Base-by-base conservation (phyloP, 805 yeast species). In the Yarrowia bubula region DNA sequence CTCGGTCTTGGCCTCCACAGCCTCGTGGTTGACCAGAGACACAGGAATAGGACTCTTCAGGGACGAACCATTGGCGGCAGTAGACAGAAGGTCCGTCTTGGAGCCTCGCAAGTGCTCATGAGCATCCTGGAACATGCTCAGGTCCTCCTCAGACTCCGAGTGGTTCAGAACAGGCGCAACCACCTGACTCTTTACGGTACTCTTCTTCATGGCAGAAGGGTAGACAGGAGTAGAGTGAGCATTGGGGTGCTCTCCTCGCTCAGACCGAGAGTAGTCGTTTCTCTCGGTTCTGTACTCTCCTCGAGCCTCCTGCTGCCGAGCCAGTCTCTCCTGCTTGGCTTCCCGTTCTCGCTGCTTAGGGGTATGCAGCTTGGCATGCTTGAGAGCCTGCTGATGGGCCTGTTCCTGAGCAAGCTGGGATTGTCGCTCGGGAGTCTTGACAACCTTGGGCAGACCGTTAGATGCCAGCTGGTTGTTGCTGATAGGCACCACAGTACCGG, bases 71-170 rank as follows among this genome's bases (percentile, higher is more conserved):
- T 22, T 22, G 28, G 28, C 28, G 28, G 28, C 28, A 22, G 28
- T 22, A 22, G 28, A 22, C 28, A 22, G 28, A 5, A 50, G 42
- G 13, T 50, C 57, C 22, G 57, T 33, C 35, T 50, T 50, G 42
- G 57, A 50, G 31, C 42, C 42, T 11, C 35, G 13, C 6, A 53
- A 38, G 18, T 53, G 46, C 47, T 55, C 61, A 13, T 55, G 46
- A 1, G 61, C 61, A 28, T 55, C 61, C 61, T 55, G 61, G 61
- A 55, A 55, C 61, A 55, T 55, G 47, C 47, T 39, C 61, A 55
- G 47, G 17, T 55, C 61, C 31, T 55, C 61, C 47, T 55, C 61
- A 37, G 61, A 55, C 38, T 55, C 61, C 11, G 61, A 55, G 47
- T 37, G 43, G 37, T n/a, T 41, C 17, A 37, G 14, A 35, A 37